Evolutionary conservation across 805 yeast genomes (phyloP).

Genomic region (Saturnispora silvae): DNA sequence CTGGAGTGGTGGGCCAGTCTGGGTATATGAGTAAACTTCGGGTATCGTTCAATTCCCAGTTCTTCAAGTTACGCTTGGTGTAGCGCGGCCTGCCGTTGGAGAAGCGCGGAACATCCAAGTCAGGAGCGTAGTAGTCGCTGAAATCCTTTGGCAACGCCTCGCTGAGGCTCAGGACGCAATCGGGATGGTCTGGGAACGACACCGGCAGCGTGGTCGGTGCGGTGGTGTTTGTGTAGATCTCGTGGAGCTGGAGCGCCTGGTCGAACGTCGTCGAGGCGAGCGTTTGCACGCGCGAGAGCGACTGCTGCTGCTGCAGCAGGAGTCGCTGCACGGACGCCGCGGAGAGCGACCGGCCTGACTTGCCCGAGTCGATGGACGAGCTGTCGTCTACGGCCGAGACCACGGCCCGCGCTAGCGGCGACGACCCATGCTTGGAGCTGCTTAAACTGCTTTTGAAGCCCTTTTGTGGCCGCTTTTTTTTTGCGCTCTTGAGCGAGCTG

Average conservation of each 20-base stretch:
- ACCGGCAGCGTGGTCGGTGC: constrained; percentile 10
- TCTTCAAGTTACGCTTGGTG: constrained; percentile 50
- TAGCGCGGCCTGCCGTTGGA: constrained; percentile 53
- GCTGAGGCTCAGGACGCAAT: constrained; percentile 21
- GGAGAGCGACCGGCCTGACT: constrained; percentile 12
- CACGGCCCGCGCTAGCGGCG: constrained; percentile 23
- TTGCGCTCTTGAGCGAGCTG: constrained; percentile 6
- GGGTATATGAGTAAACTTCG: constrained; percentile 52
- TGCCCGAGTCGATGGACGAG: constrained; percentile 18
- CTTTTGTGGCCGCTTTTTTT: not conserved
- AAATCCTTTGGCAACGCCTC: constrained; percentile 45
- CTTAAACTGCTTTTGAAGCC: not conserved
- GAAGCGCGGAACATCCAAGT: constrained; percentile 37
- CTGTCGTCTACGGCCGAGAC: constrained; percentile 19
- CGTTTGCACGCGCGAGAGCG: constrained; percentile 11
- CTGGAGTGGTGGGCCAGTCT: constrained; percentile 36
- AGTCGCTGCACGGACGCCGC: constrained; percentile 10
- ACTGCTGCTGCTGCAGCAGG: constrained; percentile 11
- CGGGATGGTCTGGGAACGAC: not conserved
- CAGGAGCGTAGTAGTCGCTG: constrained; percentile 48
- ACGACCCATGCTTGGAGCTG: constrained; percentile 21
- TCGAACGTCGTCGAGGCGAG: constrained; percentile 14
- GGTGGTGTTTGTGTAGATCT: constrained; percentile 22
- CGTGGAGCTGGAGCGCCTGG: constrained; percentile 16
- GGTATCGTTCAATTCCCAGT: constrained; percentile 65